phyloP scores from a whole-genome alignment of 306 rosid species.

The Pyrus bretschneideri region DNA sequence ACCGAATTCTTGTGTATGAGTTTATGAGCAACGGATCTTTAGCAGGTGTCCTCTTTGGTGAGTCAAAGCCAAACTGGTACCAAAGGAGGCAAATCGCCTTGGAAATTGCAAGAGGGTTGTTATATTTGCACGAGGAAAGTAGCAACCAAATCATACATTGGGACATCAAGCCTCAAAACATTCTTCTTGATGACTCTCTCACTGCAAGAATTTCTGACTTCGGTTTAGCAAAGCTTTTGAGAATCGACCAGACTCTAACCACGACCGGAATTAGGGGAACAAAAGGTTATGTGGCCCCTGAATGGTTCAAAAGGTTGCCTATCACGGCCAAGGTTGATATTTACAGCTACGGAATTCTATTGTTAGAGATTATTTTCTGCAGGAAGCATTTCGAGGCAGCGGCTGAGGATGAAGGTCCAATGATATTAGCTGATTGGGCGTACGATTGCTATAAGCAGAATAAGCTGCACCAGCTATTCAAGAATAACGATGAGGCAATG shows the following conservation, averaged over 20 bases:
- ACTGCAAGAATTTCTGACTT: neutral
- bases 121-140: neutral
- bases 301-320: neutral
- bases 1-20: slow-evolving; percentile 16
- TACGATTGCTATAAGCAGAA: too few relatives aligned
- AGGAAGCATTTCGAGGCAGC: too few relatives aligned
- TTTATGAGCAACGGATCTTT: slow-evolving; percentile 16
- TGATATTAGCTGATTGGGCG: too few relatives aligned
- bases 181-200: neutral
- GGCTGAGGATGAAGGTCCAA: too few relatives aligned
- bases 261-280: neutral
- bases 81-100: neutral
- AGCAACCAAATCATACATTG: too few relatives aligned
- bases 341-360: neutral
- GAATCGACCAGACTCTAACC: neutral
- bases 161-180: too few relatives aligned
- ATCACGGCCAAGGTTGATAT: neutral
- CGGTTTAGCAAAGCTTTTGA: slow-evolving; percentile 12
- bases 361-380: neutral
- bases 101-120: neutral
- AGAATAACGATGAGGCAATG: too few relatives aligned
- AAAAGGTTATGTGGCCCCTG: neutral
- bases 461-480: too few relatives aligned
- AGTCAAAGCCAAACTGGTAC: neutral
- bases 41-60: slow-evolving; percentile 8